Evolutionary conservation across 2,329 filamentous ascomycete genomes (phyloP).

Genomic region (Exophiala viscosa): DNA sequence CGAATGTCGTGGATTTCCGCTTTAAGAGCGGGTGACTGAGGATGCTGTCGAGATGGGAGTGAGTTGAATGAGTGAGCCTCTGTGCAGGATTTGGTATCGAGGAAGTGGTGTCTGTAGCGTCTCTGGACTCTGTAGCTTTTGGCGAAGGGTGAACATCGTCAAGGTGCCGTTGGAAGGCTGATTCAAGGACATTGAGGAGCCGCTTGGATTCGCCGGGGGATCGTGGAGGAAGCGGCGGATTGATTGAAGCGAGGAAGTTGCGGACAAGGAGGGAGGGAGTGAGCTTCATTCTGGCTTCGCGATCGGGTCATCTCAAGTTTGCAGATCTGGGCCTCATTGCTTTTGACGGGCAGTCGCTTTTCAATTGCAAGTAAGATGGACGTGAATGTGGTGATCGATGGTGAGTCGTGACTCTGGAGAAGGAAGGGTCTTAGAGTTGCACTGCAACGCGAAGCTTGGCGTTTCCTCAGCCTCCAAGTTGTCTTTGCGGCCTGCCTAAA

Average conservation of each 20-base stretch:
- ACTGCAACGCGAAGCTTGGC: conserved; percentile 9
- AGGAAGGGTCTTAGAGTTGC: background rate
- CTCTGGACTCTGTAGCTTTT: conserved; percentile 23
- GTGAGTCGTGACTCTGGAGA: background rate
- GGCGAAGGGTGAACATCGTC: conserved; percentile 53
- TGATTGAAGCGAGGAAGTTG: conserved; percentile 52
- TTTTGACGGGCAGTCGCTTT: background rate
- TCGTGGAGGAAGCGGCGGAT: conserved; percentile 47
- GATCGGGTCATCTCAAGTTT: background rate
- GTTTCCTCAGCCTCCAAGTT: background rate
- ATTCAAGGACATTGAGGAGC: conserved; percentile 58
- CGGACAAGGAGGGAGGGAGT: conserved; percentile 47
- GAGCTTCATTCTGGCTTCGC: conserved; percentile 24
- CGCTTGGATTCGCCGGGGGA: conserved; percentile 57
- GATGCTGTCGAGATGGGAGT: conserved; percentile 23
- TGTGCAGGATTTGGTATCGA: conserved; percentile 20
- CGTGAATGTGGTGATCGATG: background rate
- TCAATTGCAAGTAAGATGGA: background rate
- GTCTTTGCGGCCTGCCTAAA: conserved; percentile 9
- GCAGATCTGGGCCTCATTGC: background rate
- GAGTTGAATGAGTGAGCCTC: conserved; percentile 17
- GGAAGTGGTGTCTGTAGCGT: conserved; percentile 20
- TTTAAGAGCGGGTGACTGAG: conserved; percentile 25
- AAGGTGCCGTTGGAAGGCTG: conserved; percentile 61
- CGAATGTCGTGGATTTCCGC: conserved; percentile 4